phyloP scores from a whole-genome alignment of 2,329 filamentous ascomycete species.

The Chrysosporium queenslandicum region DNA sequence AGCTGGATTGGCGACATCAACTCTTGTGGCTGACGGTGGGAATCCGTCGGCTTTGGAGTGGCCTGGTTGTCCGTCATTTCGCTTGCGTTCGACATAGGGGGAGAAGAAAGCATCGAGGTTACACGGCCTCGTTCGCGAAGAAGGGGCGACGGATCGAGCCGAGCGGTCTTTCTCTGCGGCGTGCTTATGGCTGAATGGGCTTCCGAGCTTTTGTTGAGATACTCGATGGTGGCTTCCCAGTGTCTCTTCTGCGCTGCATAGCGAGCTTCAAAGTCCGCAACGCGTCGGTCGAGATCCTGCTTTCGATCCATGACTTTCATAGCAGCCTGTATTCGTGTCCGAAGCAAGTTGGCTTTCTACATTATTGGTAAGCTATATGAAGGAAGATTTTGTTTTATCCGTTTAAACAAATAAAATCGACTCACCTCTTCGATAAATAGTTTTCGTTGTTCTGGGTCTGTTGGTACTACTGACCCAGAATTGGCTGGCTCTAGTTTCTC shows the following conservation, averaged over 20 bases:
- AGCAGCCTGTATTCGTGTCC: slow-evolving; percentile 31
- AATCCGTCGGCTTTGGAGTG: slow-evolving; percentile 16
- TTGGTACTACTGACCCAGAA: slow-evolving; percentile 21
- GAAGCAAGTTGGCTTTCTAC: slow-evolving; percentile 35
- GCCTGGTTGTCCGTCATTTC: slow-evolving; percentile 12
- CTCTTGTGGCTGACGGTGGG: slow-evolving; percentile 3
- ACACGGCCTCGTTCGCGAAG: slow-evolving; percentile 8
- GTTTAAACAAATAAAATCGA: neutral
- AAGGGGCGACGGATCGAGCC: slow-evolving; percentile 10
- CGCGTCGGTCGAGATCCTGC: slow-evolving; percentile 30
- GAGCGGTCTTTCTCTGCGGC: neutral
- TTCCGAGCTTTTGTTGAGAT: slow-evolving; percentile 2
- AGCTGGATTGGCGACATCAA: slow-evolving; percentile 28
- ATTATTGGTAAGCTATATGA: no score
- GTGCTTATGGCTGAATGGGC: neutral
- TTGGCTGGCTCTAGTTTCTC: slow-evolving; percentile 13
- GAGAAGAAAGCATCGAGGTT: slow-evolving; percentile 17
- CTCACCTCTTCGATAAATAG: slow-evolving; percentile 35
- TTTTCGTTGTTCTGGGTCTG: slow-evolving; percentile 30
- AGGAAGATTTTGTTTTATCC: neutral
- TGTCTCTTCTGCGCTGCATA: slow-evolving; percentile 1
- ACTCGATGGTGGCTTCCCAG: slow-evolving; percentile 3
- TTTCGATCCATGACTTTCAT: slow-evolving; percentile 32
- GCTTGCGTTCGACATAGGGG: slow-evolving; percentile 16
- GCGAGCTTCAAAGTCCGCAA: slow-evolving; percentile 32